Conservation (phyloP, 78 protist genomes). For the slime mould (Dictyostelium discoideum) region DNA sequence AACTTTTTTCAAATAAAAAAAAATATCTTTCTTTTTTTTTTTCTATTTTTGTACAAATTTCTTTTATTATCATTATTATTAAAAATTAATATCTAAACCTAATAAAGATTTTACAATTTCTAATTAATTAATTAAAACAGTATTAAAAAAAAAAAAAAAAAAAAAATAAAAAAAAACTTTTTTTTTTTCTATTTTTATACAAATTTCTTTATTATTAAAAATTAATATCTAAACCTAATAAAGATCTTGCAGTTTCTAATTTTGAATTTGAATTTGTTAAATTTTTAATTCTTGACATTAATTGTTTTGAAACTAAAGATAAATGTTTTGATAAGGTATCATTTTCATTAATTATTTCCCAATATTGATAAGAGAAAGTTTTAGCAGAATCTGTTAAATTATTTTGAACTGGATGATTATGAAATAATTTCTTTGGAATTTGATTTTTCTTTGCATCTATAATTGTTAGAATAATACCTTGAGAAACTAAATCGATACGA, state of each 20-base stretch:
- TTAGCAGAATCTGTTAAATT: not conserved
- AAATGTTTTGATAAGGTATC: not conserved
- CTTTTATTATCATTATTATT: not conserved
- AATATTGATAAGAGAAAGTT: not conserved
- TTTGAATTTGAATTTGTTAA: not conserved
- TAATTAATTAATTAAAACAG: too few species aligned
- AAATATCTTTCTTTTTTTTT: too few species aligned
- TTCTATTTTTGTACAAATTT: too few species aligned
- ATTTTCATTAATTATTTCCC: slow-evolving; percentile 8
- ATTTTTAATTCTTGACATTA: not conserved
- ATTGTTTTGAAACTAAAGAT: slow-evolving; percentile 5
- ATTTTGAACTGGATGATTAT: not conserved
- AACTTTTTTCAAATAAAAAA: too few species aligned
- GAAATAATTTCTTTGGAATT: not conserved
- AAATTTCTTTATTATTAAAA: not conserved
- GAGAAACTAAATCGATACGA: not conserved
- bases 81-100: slow-evolving; percentile 15
- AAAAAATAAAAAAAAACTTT: too few species aligned
- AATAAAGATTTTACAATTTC: slow-evolving; percentile 19
- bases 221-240: slow-evolving; percentile 22
- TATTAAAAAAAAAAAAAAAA: too few species aligned
- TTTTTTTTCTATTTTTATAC: too few species aligned
- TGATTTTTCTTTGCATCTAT: not conserved
- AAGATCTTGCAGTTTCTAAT: slow-evolving; percentile 28
- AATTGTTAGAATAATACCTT: not conserved